Evolutionary conservation across 495 filamentous ascomycete genomes (phyloP), one percentile per base, ranked within the genome.

Genomic region (Lepidopterella palustris): DNA sequence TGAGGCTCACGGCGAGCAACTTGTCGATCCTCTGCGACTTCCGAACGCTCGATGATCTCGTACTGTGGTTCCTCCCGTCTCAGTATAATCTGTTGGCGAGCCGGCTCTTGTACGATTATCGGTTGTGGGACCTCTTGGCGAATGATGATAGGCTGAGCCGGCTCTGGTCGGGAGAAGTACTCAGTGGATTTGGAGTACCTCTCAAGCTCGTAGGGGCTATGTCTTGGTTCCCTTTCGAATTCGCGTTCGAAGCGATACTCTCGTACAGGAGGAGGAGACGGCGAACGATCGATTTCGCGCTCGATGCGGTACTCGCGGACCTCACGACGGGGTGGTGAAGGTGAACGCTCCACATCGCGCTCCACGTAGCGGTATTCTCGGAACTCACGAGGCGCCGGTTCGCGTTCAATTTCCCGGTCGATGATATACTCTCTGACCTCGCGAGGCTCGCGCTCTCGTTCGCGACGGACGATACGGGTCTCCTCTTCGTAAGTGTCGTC

Each of bases 81-180:
- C 40, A 87, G 67, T 52, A 91, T 82, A 58, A 89, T 76, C 6
- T 84, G 84, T 48, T 83, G 76, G n/a, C 85, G 83, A 4, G 81
- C 79, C 77, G 60, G 54, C 45, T 91, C 84, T 69, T 87, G 81
- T 60, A 90, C 79, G 65, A 90, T 86, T 74, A 92, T 82, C 68
- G 81, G 82, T 65, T 88, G 84, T 45, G 77, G 78, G 65, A 76
- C 77, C 66, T 66, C 62, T 31, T 89, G 82, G 45, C 83, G 83
- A 62, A 81, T 86, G 71, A 91, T 87, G 66, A 89, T 76, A 63
- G 87, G 84, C 45, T 86, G 84, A 56, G 78, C 71, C 53, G 78
- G 76, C 25, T 82, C 77, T 13, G 78, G 78, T 15, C 77, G 74
- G n/a, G 74, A 73, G 71, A 82, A 87, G 71, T 85, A 84, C 57